Evolutionary conservation across 2,329 filamentous ascomycete genomes (phyloP), one percentile per base, ranked within the genome.

Genomic region (Calycina marina): DNA sequence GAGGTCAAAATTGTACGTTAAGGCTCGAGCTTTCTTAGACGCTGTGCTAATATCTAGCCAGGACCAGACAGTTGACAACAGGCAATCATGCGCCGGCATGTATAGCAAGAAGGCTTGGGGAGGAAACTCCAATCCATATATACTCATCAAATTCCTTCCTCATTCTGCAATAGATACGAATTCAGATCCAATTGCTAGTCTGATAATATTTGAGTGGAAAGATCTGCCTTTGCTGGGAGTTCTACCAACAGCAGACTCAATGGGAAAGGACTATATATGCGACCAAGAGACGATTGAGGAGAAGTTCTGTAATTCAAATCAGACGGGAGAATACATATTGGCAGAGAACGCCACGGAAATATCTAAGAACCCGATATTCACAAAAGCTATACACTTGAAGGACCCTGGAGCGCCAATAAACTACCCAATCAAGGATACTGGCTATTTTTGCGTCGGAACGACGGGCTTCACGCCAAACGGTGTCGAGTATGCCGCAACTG

Each of bases 401-500:
- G 64, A 81, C 35, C 68, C 82, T 2, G 54, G 58, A 13, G 62
- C 66, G 8, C 65, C 75, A 2, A 72, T 93, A 53, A 81, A 84
- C 41, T 98, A 96, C 53, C 65, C 72, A 4, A 76, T 94, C 47
- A 77, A 77, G 50, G 84, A 83, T 56, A 98, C 90, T 0, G 90
- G 90, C 16, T 98, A 94, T 58, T 98, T 93, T 57, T 98, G 90
- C 50, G 77, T 98, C 37, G 73, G 82, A 32, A 90, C 84, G 1
- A 76, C 74, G 42, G 69, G 68, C 14, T 88, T 73, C 53, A 72
- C 67, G 15, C 62, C 67, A 0, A 63, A 69, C 5, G 56, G 67
- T 36, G 40, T 49, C 13, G 66, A 82, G 27, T 98, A 92, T 52
- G 69, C 66, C 28, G 86, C 79, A 5, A 70, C 90, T 10, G 77